A percentile compares a stretch with the other conserved stretches of the same genome.
phyloP scores from a whole-genome alignment of 495 filamentous ascomycete genomes.

The Aspergillus carlsbadensis region DNA sequence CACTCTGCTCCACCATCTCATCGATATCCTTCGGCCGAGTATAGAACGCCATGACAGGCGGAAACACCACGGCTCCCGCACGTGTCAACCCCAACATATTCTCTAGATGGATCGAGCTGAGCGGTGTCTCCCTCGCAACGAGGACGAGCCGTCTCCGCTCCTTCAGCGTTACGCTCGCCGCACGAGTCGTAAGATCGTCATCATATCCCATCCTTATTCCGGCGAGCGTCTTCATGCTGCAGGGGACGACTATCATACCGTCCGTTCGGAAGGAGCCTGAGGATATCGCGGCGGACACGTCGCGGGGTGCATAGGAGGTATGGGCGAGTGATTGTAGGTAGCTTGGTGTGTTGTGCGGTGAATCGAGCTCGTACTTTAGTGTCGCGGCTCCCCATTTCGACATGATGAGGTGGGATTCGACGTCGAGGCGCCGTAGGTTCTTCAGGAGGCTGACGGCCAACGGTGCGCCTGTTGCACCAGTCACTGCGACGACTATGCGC shows the following conservation, averaged over 20 bases:
- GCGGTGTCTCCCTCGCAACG: conserved; percentile 43
- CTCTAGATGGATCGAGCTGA: conserved; percentile 45
- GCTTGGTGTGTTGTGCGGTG: conserved; percentile 30
- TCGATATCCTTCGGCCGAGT: conserved; percentile 32
- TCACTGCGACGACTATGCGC: conserved; percentile 44
- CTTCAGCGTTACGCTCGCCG: conserved; percentile 47
- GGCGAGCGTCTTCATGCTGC: conserved; percentile 42
- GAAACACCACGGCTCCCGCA: conserved; percentile 41
- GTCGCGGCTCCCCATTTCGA: conserved; percentile 44
- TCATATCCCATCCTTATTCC: conserved; percentile 28
- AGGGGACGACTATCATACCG: conserved; percentile 41
- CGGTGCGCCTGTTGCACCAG: conserved; percentile 39
- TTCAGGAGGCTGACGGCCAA: conserved; percentile 36
- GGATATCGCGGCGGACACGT: conserved; percentile 36
- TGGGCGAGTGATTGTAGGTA: conserved; percentile 37
- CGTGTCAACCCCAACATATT: conserved; percentile 43
- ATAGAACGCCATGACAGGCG: conserved; percentile 43
- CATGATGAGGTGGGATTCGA: conserved; percentile 44
- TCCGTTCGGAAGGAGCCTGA: conserved; percentile 36
- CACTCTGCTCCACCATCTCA: conserved; percentile 41
- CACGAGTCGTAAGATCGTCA: conserved; percentile 45
- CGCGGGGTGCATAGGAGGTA: conserved; percentile 34
- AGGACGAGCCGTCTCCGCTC: conserved; percentile 43
- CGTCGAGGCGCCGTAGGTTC: conserved; percentile 33
- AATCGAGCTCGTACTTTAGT: conserved; percentile 45